Conservation (phyloP, 23 red algal genomes). For the Agarophyton chilense region DNA sequence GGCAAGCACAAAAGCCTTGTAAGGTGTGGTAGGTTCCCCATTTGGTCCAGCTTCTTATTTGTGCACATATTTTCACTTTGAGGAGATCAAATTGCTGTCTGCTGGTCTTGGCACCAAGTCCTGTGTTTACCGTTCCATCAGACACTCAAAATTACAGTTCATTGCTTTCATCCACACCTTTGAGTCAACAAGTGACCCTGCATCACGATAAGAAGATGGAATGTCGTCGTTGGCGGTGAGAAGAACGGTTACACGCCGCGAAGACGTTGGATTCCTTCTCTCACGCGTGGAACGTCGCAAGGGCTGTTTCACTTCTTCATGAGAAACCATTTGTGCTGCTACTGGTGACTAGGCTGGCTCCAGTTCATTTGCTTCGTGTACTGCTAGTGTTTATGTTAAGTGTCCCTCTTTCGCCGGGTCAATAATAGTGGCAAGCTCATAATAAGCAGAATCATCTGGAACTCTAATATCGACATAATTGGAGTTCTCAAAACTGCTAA, state of each 20-base stretch:
- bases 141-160: conserved; percentile 5
- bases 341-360: no score
- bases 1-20: conserved; percentile 49
- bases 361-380: no score
- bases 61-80: conserved; percentile 22
- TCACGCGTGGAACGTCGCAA: not conserved
- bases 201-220: conserved; percentile 23
- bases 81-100: conserved; percentile 30
- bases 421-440: no score
- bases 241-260: not conserved
- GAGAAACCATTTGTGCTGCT: not conserved
- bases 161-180: conserved; percentile 19
- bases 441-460: no score
- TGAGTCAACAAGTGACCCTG: conserved; percentile 16
- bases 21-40: not conserved
- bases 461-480: no score
- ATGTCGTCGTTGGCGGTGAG: conserved; percentile 6
- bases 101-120: conserved; percentile 26
- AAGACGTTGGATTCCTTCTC: not conserved
- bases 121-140: conserved; percentile 31
- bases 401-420: no score
- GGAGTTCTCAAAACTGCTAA: not conserved
- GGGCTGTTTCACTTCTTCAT: not conserved
- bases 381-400: no score
- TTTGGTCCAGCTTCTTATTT: conserved; percentile 6